phyloP scores from a whole-genome alignment of 2,329 filamentous ascomycete species.

The Colletotrichum caudatum region DNA sequence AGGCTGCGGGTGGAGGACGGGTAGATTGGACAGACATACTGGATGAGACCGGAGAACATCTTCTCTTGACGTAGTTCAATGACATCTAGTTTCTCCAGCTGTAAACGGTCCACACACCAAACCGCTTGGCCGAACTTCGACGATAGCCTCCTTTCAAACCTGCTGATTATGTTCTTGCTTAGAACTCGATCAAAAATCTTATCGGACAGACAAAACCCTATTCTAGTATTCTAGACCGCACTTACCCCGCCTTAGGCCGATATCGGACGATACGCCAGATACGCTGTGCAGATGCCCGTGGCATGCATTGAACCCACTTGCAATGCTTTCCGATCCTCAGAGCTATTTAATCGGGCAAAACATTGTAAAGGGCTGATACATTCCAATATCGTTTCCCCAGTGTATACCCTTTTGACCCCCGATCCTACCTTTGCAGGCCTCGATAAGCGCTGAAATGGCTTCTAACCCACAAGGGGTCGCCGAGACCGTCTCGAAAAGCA shows the following conservation, averaged over 20 bases:
- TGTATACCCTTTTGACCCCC: neutral
- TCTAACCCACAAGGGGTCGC: neutral
- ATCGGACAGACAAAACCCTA: neutral
- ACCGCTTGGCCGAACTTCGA: neutral
- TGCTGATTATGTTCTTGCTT: neutral
- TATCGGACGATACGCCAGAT: slow-evolving; percentile 23
- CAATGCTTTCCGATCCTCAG: neutral
- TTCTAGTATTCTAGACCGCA: neutral
- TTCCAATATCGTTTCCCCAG: too few species aligned
- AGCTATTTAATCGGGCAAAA: neutral
- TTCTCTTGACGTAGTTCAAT: slow-evolving; percentile 17
- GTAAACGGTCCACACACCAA: too few species aligned
- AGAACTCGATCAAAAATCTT: neutral
- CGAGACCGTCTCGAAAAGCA: neutral
- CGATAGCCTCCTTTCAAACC: too few species aligned
- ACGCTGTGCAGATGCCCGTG: slow-evolving; percentile 29
- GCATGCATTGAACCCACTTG: slow-evolving; percentile 9
- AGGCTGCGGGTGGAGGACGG: neutral
- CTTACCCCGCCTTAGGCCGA: neutral
- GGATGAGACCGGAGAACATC: slow-evolving; percentile 22
- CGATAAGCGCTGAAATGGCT: neutral
- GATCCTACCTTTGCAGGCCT: too few species aligned
- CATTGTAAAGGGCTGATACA: neutral
- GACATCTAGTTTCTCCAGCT: too few species aligned
- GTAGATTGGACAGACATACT: slow-evolving; percentile 34